Evolutionary conservation across 2,329 filamentous ascomycete genomes (phyloP).

Genomic region (Ascosphaera apis): DNA sequence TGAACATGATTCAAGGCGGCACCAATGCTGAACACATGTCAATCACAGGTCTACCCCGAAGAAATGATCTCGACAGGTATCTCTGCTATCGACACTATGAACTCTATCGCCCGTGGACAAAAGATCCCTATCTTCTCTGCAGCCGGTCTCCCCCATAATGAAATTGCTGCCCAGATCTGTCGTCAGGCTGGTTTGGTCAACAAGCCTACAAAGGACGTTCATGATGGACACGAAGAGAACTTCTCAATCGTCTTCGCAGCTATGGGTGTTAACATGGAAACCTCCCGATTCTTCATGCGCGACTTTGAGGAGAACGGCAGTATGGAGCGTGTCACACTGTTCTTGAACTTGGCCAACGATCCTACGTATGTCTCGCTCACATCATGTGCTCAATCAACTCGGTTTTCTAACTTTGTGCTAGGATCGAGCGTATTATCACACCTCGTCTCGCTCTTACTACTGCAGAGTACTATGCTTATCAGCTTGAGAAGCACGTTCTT

Average conservation of each 20-base stretch:
- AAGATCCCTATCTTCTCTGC: slow-evolving; percentile 99
- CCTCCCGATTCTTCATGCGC: slow-evolving; percentile 89
- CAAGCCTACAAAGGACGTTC: slow-evolving; percentile 79
- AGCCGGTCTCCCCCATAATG: slow-evolving; percentile 94
- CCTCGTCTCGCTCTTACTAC: slow-evolving; percentile 94
- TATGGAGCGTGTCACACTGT: slow-evolving; percentile 88
- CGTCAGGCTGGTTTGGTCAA: slow-evolving; percentile 86
- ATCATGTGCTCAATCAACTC: not conserved
- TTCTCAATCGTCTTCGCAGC: slow-evolving; percentile 99
- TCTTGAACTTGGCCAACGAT: slow-evolving; percentile 98
- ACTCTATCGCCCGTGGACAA: slow-evolving; percentile 90
- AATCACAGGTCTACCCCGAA: slow-evolving; percentile 69
- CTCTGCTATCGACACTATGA: slow-evolving; percentile 97
- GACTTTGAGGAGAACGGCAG: slow-evolving; percentile 99
- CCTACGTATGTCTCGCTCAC: slow-evolving; percentile 49
- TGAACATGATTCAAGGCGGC: not conserved
- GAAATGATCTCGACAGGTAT: slow-evolving; percentile 99
- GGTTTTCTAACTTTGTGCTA: slow-evolving; percentile 16
- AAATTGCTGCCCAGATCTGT: slow-evolving; percentile 97
- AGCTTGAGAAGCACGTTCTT: slow-evolving; percentile 97
- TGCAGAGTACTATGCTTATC: slow-evolving; percentile 98
- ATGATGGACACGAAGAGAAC: slow-evolving; percentile 95
- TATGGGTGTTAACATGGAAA: slow-evolving; percentile 99
- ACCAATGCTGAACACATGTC: slow-evolving; percentile 3
- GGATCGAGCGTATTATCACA: slow-evolving; percentile 98